Percentiles rank a stretch among this genome's conserved stretches.
These are phyloP conservation scores for Apiospora koreana DNA, from an alignment of 2,329 filamentous ascomycete species.

Conservation along the genomic window DNA sequence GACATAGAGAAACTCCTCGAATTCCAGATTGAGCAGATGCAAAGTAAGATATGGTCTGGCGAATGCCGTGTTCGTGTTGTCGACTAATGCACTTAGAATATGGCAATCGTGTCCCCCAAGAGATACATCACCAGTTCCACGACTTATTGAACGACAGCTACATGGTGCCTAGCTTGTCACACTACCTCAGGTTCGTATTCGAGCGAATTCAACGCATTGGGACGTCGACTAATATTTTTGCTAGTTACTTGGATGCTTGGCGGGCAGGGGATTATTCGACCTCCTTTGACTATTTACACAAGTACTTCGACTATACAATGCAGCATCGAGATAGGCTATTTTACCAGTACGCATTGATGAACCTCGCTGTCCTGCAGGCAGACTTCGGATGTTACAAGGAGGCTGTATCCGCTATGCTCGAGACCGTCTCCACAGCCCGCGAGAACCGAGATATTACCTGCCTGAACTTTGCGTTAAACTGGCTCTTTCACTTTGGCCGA, in stretches of 20 bases:
- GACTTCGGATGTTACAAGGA: slow-evolving; percentile 92
- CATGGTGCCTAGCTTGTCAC: slow-evolving; percentile 70
- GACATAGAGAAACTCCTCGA: slow-evolving; percentile 81
- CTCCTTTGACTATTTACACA: slow-evolving; percentile 87
- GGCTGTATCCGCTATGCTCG: slow-evolving; percentile 90
- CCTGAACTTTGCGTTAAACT: slow-evolving; percentile 92
- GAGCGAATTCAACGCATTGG: slow-evolving; percentile 20
- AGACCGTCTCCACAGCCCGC: slow-evolving; percentile 90
- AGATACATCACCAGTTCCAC: slow-evolving; percentile 71
- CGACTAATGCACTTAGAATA: slow-evolving; percentile 50
- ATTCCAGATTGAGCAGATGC: slow-evolving; percentile 86
- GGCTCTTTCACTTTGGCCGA: slow-evolving; percentile 93
- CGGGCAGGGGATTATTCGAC: slow-evolving; percentile 85
- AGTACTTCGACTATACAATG: slow-evolving; percentile 97
- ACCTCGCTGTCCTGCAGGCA: slow-evolving; percentile 88
- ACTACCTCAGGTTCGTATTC: slow-evolving; percentile 67
- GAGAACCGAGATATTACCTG: slow-evolving; percentile 92
- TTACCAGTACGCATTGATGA: slow-evolving; percentile 94
- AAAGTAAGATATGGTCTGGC: slow-evolving; percentile 55
- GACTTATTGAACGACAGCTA: slow-evolving; percentile 67
- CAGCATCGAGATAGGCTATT: slow-evolving; percentile 79
- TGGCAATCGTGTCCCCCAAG: slow-evolving; percentile 75
- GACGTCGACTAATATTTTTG: neutral
- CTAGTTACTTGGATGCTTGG: slow-evolving; percentile 88
- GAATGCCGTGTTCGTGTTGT: neutral